Evolutionary conservation across 169 alveolate species (phyloP).

Genomic region (Plasmodium vivax): DNA sequence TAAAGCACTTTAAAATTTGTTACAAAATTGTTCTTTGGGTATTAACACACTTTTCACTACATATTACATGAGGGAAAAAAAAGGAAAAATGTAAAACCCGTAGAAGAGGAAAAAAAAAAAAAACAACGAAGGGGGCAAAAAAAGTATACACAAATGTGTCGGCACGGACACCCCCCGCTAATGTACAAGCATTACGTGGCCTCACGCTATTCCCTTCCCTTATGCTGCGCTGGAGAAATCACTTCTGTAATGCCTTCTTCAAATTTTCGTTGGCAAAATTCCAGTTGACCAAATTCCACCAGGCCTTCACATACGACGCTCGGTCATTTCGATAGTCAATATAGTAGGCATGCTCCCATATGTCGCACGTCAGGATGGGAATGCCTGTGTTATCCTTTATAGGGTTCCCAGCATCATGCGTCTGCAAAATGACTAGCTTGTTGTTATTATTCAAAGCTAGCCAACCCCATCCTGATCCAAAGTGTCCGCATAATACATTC

Average conservation of each 20-base stretch:
- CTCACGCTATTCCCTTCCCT: not conserved
- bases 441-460: constrained; percentile 92
- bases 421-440: constrained; percentile 91
- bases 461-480: constrained; percentile 99
- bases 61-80: not conserved
- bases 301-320: constrained; percentile 90
- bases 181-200: not conserved
- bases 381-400: constrained; percentile 88
- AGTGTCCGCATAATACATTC: constrained; percentile 89
- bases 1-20: constrained; percentile 5
- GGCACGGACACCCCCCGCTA: not conserved
- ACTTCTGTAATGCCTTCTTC: constrained; percentile 74
- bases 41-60: not conserved
- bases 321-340: constrained; percentile 93
- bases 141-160: not conserved
- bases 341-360: constrained; percentile 98
- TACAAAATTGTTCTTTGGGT: not conserved
- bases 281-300: constrained; percentile 97
- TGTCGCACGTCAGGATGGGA: constrained; percentile 94
- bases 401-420: constrained; percentile 94
- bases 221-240: not conserved
- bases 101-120: not conserved
- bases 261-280: constrained; percentile 87
- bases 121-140: not conserved
- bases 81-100: not conserved